A percentile compares a stretch with the other conserved stretches of the same genome.
These are phyloP conservation scores for Fusarium liriodendri DNA, from an alignment of 2,329 filamentous ascomycete genomes.

Conservation along the genomic window DNA sequence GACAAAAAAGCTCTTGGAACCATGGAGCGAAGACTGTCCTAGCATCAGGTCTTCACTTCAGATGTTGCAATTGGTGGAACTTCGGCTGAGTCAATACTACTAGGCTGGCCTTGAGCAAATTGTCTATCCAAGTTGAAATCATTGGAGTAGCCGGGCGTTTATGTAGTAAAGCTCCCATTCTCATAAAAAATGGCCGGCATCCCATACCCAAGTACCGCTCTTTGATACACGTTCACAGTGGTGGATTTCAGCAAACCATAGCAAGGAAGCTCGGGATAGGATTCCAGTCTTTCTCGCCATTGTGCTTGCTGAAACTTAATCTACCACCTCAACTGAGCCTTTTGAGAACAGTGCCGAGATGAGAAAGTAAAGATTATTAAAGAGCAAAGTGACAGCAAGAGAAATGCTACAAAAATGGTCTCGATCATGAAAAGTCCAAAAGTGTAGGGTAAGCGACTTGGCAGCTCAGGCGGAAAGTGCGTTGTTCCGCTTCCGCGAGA, in stretches of 20 bases:
- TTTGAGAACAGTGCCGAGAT: background rate
- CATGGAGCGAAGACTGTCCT: background rate
- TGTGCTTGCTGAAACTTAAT: background rate
- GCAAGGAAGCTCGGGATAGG: too few relatives aligned
- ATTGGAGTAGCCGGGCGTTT: too few relatives aligned
- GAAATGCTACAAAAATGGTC: background rate
- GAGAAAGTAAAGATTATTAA: background rate
- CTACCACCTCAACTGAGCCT: background rate
- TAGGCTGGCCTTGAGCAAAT: too few relatives aligned
- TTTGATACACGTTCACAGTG: too few relatives aligned
- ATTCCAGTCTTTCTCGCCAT: background rate
- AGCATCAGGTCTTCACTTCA: background rate
- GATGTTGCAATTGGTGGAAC: background rate
- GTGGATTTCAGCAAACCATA: too few relatives aligned
- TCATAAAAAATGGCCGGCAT: too few relatives aligned
- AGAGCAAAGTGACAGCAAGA: background rate
- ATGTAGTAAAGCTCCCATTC: too few relatives aligned
- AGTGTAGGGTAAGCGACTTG: slow-evolving; percentile 18
- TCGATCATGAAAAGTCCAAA: background rate
- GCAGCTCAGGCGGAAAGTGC: background rate
- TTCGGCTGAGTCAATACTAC: background rate
- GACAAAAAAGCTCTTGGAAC: background rate
- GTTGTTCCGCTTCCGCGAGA: slow-evolving; percentile 40
- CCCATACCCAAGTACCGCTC: too few relatives aligned
- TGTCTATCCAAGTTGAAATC: too few relatives aligned